Evolutionary conservation across 805 yeast species (phyloP).

Genomic region (Candida nanaspora): DNA sequence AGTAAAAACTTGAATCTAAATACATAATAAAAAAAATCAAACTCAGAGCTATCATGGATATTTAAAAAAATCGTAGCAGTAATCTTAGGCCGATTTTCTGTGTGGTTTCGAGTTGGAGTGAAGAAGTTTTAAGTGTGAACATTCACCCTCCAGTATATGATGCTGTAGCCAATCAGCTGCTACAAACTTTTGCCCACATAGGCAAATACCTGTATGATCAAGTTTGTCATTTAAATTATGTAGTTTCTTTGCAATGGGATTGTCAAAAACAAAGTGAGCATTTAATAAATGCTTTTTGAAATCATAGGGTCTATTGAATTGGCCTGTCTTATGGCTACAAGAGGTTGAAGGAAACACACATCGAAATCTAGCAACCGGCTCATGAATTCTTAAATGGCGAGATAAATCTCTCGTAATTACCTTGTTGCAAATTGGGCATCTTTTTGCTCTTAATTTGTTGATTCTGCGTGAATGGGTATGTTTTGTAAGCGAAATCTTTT

Average conservation of each 20-base stretch:
- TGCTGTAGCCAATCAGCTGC: conserved; percentile 51
- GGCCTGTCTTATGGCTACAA: conserved; percentile 54
- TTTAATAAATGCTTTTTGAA: conserved; percentile 59
- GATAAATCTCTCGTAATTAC: conserved; percentile 53
- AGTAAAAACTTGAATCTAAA: no score
- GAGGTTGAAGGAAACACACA: conserved; percentile 50
- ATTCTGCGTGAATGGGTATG: background rate
- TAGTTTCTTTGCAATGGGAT: conserved; percentile 33
- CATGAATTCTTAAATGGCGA: conserved; percentile 58
- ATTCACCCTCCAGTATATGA: conserved; percentile 37
- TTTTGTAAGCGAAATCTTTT: no score
- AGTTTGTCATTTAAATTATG: conserved; percentile 50
- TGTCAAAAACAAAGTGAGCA: conserved; percentile 50
- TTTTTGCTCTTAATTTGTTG: conserved; percentile 4
- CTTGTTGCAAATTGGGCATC: conserved; percentile 47
- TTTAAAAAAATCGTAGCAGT: no score
- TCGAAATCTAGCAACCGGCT: conserved; percentile 44
- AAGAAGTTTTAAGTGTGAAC: background rate
- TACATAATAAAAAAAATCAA: no score
- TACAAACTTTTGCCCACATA: conserved; percentile 39
- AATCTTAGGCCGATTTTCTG: no score
- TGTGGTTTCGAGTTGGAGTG: no score
- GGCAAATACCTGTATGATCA: conserved; percentile 43
- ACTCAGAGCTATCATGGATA: no score
- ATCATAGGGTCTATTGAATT: conserved; percentile 62